phyloP scores from a whole-genome alignment of 441 rosid species.

The Omphalea diandra region DNA sequence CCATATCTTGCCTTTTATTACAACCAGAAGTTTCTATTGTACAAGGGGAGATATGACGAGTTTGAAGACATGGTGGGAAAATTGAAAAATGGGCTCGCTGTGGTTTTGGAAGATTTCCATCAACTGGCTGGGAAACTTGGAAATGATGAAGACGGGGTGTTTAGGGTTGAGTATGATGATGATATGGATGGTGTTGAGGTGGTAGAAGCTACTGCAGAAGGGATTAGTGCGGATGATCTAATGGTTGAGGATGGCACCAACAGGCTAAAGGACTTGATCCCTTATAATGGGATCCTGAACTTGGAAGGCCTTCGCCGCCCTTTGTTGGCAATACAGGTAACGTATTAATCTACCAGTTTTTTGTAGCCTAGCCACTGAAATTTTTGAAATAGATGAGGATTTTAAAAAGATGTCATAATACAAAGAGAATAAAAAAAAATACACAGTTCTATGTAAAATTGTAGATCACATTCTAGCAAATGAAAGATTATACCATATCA shows the following conservation, averaged over 20 bases:
- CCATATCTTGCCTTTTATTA: conserved; percentile 78
- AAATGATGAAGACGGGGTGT: conserved; percentile 78
- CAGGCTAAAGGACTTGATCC: conserved; percentile 62
- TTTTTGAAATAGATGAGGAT: no score
- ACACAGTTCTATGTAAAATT: no score
- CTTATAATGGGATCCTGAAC: conserved; percentile 63
- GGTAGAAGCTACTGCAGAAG: conserved; percentile 54
- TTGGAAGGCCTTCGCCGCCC: conserved; percentile 73
- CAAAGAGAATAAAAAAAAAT: no score
- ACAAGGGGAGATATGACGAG: conserved; percentile 36
- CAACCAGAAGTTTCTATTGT: conserved; percentile 82
- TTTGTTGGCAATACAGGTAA: conserved; percentile 66
- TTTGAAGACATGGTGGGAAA: conserved; percentile 52
- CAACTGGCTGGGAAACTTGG: conserved; percentile 82
- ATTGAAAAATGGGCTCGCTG: conserved; percentile 63
- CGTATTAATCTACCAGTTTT: no score
- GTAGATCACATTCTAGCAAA: no score
- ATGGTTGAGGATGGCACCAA: conserved; percentile 59
- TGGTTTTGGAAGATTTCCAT: conserved; percentile 68
- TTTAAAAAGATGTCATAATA: no score
- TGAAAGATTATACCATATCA: no score
- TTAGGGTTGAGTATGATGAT: conserved; percentile 66
- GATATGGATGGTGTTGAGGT: conserved; percentile 77
- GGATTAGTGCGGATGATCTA: conserved; percentile 57
- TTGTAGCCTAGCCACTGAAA: no score